Conservation (phyloP, 805 yeast species). For the Lipomyces spencermartinsiae region DNA sequence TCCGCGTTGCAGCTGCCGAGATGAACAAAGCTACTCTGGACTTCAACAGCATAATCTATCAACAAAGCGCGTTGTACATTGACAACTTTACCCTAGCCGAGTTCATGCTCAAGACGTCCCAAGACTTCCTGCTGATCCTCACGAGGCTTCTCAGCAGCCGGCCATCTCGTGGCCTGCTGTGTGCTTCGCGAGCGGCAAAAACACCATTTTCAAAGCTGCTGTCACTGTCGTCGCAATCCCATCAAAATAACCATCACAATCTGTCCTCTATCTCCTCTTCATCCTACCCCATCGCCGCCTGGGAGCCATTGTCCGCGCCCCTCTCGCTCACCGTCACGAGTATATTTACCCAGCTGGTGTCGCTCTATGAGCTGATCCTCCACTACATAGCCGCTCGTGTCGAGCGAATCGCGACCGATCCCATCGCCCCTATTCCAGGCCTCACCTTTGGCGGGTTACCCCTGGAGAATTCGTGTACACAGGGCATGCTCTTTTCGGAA, state of each 20-base stretch:
- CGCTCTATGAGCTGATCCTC: conserved; percentile 3
- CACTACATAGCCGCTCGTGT: neutral
- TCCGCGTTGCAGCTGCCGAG: conserved; percentile 2
- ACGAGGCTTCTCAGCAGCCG: conserved; percentile 6
- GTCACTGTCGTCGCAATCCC: neutral
- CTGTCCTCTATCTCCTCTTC: neutral
- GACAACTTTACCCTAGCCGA: conserved; percentile 5
- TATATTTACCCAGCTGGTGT: neutral
- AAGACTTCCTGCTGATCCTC: neutral
- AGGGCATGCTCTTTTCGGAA: conserved; percentile 5
- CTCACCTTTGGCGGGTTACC: conserved; percentile 1
- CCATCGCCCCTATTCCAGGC: conserved; percentile 8
- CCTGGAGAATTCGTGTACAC: neutral
- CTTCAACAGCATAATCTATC: neutral
- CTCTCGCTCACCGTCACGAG: conserved; percentile 3
- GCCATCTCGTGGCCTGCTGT: too few relatives aligned
- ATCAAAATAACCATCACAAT: neutral
- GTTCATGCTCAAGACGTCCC: conserved; percentile 3
- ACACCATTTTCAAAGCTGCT: neutral
- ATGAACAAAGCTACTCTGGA: neutral
- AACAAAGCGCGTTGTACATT: neutral
- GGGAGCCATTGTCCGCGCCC: neutral
- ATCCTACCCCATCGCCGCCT: conserved; percentile 7
- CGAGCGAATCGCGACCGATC: conserved; percentile 4
- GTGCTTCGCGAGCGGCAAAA: neutral